Evolutionary conservation across 1,139 yeast species (phyloP).

Genomic region (Pichia terricola): DNA sequence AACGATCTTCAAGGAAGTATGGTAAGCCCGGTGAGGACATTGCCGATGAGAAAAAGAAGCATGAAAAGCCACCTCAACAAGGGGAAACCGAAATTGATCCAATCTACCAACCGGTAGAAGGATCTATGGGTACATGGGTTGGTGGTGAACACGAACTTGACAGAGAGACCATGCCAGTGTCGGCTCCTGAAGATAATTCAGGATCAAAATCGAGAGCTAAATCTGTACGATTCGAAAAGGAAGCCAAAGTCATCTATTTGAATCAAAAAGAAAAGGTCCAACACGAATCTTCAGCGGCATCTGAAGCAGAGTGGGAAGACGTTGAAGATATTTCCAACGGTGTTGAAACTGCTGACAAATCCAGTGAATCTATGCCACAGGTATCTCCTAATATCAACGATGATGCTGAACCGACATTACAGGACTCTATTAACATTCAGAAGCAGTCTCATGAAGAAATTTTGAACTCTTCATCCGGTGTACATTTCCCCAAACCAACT

Average conservation of each 20-base stretch:
- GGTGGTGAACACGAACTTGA: constrained; percentile 36
- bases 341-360: constrained; percentile 13
- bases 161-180: neutral
- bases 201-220: neutral
- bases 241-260: constrained; percentile 34
- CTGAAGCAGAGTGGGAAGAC: constrained; percentile 26
- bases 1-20: constrained; percentile 34
- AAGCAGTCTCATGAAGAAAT: too few relatives aligned
- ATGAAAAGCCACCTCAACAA: neutral
- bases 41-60: neutral
- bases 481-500: constrained; percentile 58
- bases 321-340: constrained; percentile 21
- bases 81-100: constrained; percentile 1
- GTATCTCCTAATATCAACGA: constrained; percentile 22
- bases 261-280: constrained; percentile 24
- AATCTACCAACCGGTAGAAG: constrained; percentile 46
- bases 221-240: constrained; percentile 32
- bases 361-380: neutral
- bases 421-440: too few relatives aligned
- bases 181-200: neutral
- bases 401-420: constrained; percentile 31
- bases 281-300: constrained; percentile 3
- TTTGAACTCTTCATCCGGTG: constrained; percentile 13
- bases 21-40: constrained; percentile 13
- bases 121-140: constrained; percentile 56